Evolutionary conservation across 306 rosid species (phyloP).

Genomic region (Dryas alaskensis): DNA sequence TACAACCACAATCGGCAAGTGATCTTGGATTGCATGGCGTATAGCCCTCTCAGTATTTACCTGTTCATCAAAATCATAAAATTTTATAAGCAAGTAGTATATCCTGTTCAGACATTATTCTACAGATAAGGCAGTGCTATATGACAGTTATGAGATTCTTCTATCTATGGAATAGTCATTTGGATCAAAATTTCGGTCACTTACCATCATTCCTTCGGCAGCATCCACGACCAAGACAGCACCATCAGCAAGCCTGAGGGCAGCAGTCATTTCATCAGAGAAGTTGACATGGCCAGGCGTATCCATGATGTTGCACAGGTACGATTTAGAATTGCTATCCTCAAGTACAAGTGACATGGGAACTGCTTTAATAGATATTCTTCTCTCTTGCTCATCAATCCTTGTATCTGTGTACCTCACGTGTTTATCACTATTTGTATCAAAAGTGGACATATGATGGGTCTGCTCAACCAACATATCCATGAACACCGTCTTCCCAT

Average conservation of each 20-base stretch:
- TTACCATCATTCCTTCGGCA: slow-evolving; percentile 96
- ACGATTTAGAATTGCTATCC: slow-evolving; percentile 80
- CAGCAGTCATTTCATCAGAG: slow-evolving; percentile 98
- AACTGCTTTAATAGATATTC: slow-evolving; percentile 82
- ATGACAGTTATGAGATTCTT: neutral
- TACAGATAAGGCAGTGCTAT: neutral
- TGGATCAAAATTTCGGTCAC: neutral
- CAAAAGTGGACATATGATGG: slow-evolving; percentile 91
- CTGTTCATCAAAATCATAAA: slow-evolving; percentile 35
- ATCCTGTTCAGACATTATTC: slow-evolving; percentile 2
- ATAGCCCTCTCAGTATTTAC: slow-evolving; percentile 96
- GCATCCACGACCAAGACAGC: slow-evolving; percentile 94
- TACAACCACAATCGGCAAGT: slow-evolving; percentile 83
- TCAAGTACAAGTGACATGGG: slow-evolving; percentile 97
- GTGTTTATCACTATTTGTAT: slow-evolving; percentile 75
- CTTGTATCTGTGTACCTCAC: slow-evolving; percentile 84
- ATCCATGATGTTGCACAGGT: slow-evolving; percentile 86
- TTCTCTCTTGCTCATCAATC: slow-evolving; percentile 92
- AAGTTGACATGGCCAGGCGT: slow-evolving; percentile 95
- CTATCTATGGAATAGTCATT: neutral
- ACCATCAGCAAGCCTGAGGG: slow-evolving; percentile 91
- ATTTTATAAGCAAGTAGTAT: neutral
- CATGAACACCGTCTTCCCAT: slow-evolving; percentile 96
- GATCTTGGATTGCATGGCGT: slow-evolving; percentile 95
- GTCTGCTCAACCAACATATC: slow-evolving; percentile 97